Evolutionary conservation across 1,284 basidiomycete species (phyloP).

Genomic region (Blastosporella zonata): DNA sequence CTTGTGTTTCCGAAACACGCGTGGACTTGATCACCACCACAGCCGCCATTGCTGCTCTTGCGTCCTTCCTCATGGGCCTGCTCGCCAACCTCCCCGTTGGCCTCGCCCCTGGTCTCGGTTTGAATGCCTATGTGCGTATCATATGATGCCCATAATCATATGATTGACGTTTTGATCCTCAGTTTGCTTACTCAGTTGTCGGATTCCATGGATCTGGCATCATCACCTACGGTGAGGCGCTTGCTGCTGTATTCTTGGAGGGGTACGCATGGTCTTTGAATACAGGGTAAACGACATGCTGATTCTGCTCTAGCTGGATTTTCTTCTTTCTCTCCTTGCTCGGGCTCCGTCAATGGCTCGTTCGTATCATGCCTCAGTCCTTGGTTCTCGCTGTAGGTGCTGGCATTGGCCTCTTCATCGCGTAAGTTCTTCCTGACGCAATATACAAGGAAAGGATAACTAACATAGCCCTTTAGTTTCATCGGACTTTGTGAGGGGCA

Average conservation of each 20-base stretch:
- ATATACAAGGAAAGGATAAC: background rate
- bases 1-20: conserved; percentile 65
- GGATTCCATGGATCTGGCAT: conserved; percentile 78
- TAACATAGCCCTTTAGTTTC: conserved; percentile 40
- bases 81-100: conserved; percentile 85
- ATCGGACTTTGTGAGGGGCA: conserved; percentile 55
- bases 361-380: conserved; percentile 84
- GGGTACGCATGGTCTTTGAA: conserved; percentile 41
- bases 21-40: conserved; percentile 78
- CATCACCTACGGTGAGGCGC: conserved; percentile 77
- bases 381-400: conserved; percentile 82
- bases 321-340: conserved; percentile 82
- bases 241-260: conserved; percentile 87
- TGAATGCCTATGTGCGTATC: conserved; percentile 76
- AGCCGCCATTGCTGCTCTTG: conserved; percentile 72
- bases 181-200: conserved; percentile 89
- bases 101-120: conserved; percentile 74
- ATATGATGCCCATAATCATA: background rate
- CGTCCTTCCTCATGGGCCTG: conserved; percentile 80
- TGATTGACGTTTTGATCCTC: conserved; percentile 1
- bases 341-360: conserved; percentile 89
- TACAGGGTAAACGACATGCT: conserved; percentile 22
- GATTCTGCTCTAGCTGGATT: conserved; percentile 50
- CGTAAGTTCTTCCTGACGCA: conserved; percentile 39
- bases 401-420: conserved; percentile 86